phyloP scores from a whole-genome alignment of 2,329 filamentous ascomycete species.

The Aspergillus sp. region DNA sequence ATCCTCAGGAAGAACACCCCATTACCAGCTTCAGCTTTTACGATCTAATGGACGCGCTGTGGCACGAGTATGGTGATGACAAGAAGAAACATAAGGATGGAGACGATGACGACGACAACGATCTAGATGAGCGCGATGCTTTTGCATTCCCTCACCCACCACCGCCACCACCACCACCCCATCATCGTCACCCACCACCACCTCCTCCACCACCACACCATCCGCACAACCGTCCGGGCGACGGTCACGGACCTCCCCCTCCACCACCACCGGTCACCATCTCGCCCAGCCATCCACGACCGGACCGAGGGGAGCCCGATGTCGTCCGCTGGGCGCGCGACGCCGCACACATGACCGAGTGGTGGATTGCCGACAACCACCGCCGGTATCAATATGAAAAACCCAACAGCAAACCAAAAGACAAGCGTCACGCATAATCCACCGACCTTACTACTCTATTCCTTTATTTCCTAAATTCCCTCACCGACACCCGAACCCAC shows the following conservation, averaged over 20 bases:
- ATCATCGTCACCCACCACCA: neutral
- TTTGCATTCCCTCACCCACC: neutral
- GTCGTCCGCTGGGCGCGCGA: slow-evolving; percentile 25
- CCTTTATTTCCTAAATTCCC: neutral
- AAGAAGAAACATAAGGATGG: neutral
- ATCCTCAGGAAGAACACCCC: slow-evolving; percentile 26
- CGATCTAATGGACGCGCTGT: slow-evolving; percentile 22
- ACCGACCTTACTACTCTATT: neutral
- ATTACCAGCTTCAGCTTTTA: slow-evolving; percentile 24
- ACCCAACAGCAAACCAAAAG: neutral
- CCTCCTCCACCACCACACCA: neutral
- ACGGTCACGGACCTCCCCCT: neutral
- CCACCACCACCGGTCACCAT: slow-evolving; percentile 6
- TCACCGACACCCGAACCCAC: neutral
- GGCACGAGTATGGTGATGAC: slow-evolving; percentile 17
- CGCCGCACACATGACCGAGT: slow-evolving; percentile 28
- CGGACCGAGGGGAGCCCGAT: slow-evolving; percentile 16
- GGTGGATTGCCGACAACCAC: slow-evolving; percentile 34
- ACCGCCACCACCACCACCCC: neutral
- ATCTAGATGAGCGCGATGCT: neutral
- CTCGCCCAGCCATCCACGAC: neutral
- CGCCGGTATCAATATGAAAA: slow-evolving; percentile 22
- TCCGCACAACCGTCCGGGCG: neutral
- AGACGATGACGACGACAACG: neutral
- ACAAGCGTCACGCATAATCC: neutral